These are phyloP conservation scores for Hyaloperonospora arabidopsidis DNA, from an alignment of 352 stramenopile species.

Conservation along the genomic window DNA sequence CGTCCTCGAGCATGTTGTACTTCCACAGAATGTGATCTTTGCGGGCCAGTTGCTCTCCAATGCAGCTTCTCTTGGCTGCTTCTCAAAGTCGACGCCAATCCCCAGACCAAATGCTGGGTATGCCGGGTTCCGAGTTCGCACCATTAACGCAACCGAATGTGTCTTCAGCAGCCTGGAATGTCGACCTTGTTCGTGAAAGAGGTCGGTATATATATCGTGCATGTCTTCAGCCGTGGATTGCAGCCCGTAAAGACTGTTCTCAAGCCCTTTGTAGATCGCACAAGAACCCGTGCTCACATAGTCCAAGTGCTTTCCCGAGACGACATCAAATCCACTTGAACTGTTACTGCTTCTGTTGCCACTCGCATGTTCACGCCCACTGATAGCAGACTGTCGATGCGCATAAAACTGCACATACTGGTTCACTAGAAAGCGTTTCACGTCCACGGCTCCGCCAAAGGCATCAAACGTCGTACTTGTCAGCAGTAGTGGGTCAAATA, in stretches of 20 bases:
- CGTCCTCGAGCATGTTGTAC: slow-evolving; percentile 39
- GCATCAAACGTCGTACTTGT: slow-evolving; percentile 47
- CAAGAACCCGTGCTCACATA: slow-evolving; percentile 46
- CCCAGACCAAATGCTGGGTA: slow-evolving; percentile 35
- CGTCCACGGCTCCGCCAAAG: slow-evolving; percentile 21
- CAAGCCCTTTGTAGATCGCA: slow-evolving; percentile 31
- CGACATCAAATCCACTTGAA: slow-evolving; percentile 5
- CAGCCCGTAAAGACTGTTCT: slow-evolving; percentile 33
- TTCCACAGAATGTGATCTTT: slow-evolving; percentile 42
- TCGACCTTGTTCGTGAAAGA: slow-evolving; percentile 36
- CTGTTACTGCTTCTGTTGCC: slow-evolving; percentile 5
- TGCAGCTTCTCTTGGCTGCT: slow-evolving; percentile 5
- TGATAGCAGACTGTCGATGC: slow-evolving; percentile 8
- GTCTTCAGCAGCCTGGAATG: slow-evolving; percentile 39
- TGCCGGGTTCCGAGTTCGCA: slow-evolving; percentile 36
- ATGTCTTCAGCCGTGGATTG: slow-evolving; percentile 50
- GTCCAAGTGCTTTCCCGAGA: slow-evolving; percentile 19
- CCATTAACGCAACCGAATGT: slow-evolving; percentile 36
- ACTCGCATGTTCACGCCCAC: neutral
- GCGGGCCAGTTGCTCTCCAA: slow-evolving; percentile 26
- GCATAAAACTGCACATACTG: slow-evolving; percentile 52
- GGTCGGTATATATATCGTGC: slow-evolving; percentile 52
- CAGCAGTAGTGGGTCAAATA: slow-evolving; percentile 32
- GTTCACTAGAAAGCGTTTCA: slow-evolving; percentile 34
- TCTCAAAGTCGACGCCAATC: slow-evolving; percentile 33